Base-by-base conservation (phyloP, 192 early-diverging fungal genomes). In the Paraglomus brasilianum region DNA sequence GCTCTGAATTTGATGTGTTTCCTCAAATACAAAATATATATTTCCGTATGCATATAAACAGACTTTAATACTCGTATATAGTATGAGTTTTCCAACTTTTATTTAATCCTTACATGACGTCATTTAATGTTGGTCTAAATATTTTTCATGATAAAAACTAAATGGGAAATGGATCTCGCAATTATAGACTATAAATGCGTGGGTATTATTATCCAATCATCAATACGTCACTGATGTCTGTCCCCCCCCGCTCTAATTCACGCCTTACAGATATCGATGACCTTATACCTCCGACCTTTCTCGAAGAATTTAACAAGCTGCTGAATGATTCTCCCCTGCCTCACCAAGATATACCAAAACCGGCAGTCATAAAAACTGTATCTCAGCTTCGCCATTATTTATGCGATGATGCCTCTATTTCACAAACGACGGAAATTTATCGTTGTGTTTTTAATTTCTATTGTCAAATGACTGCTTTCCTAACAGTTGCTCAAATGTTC, bases 401-500 rank as follows among this genome's bases (percentile, higher is more conserved):
- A 14, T 15, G 13, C 7, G 36, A 15, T 50, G 39, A 55, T 38
- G 19, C 45, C 41, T 43, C 17, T n/a, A 14, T 13, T 55, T 48
- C 55, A 39, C 43, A 52, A 8, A 45, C 36, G 0, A 39, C 56
- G 10, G 43, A 69, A 24, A 19, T 69, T 21, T 58, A 46, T 39
- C 21, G 19, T 13, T 36, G 58, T 17, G 44, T 58, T 10, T 58
- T 69, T 9, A 47, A 69, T 47, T 59, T 56, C 21, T 69, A 57
- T n/a, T 47, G 67, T 14, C 67, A 69, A 42, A 69, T 47, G n/a
- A 58, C 67, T 6, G 55, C 67, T 58, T 69, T 69, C 22, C 11
- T 69, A 17, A 69, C 53, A 21, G 67, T 69, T 15, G 24, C 49
- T 38, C 67, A 69, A 9, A 58, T 69, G 53, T 69, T 69, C 19